Evolutionary conservation across 768 basidiomycete genomes (phyloP).

Genomic region (Xanthoconium purpureum): DNA sequence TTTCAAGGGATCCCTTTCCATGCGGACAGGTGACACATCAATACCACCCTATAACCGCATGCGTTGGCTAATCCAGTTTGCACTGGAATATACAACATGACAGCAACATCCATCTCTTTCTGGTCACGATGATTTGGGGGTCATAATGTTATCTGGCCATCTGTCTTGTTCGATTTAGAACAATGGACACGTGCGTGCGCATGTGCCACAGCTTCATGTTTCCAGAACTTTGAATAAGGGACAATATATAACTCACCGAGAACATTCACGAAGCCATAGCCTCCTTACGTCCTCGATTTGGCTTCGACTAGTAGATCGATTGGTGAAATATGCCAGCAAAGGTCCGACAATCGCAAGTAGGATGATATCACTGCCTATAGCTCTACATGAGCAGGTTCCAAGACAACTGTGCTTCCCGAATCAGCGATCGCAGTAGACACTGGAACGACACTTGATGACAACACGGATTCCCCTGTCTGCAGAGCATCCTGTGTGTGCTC

Average conservation of each 20-base stretch:
- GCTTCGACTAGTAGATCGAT: background rate
- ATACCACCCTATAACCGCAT: too few relatives aligned
- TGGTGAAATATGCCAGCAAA: background rate
- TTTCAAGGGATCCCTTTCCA: too few relatives aligned
- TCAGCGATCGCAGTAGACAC: background rate
- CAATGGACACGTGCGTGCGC: too few relatives aligned
- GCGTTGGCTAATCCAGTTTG: too few relatives aligned
- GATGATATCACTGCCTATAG: conserved; percentile 8
- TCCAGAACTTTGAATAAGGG: background rate
- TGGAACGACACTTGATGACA: background rate
- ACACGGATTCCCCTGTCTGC: background rate
- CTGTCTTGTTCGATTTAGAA: too few relatives aligned
- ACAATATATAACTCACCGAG: background rate
- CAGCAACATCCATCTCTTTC: too few relatives aligned
- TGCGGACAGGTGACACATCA: too few relatives aligned
- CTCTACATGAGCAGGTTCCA: conserved; percentile 14
- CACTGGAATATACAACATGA: too few relatives aligned
- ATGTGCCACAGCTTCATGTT: background rate
- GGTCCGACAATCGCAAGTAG: background rate
- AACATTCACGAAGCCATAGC: too few relatives aligned
- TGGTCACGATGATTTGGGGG: too few relatives aligned
- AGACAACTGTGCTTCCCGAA: background rate
- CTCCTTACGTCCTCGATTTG: background rate
- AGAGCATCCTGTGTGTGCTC: background rate
- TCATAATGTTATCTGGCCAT: too few relatives aligned